phyloP scores from a whole-genome alignment of 148 eudicot genomes.

The Agrostemma githago region DNA sequence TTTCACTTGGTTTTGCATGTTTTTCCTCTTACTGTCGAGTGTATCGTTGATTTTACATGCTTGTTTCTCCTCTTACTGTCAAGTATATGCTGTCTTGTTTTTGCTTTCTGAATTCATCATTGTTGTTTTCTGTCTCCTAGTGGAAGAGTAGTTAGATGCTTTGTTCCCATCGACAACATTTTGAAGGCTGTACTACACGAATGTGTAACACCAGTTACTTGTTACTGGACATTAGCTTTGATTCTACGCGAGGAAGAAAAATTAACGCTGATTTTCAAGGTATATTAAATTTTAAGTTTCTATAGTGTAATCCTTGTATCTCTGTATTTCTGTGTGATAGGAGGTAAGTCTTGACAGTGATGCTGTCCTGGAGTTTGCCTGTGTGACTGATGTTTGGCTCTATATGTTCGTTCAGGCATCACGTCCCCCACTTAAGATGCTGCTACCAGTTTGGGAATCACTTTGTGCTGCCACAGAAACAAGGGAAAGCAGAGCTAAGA shows the following conservation, averaged over 20 bases:
- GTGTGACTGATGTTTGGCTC: conserved; percentile 13
- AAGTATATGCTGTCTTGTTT: background rate
- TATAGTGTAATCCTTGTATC: background rate
- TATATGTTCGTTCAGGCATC: conserved; percentile 43
- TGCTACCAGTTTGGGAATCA: conserved; percentile 72
- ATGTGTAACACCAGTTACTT: conserved; percentile 90
- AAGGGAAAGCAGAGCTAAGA: conserved; percentile 18
- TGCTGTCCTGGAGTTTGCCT: background rate
- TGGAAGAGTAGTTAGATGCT: conserved; percentile 56
- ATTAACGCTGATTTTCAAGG: conserved; percentile 80
- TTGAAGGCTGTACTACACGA: conserved; percentile 80
- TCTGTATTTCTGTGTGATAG: background rate
- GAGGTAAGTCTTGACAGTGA: background rate
- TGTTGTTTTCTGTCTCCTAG: conserved; percentile 29
- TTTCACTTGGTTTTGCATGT: background rate
- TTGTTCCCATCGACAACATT: conserved; percentile 74
- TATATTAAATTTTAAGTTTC: conserved; percentile 21
- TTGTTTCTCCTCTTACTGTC: background rate
- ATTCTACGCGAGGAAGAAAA: conserved; percentile 66
- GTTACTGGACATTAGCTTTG: conserved; percentile 86
- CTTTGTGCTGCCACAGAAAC: conserved; percentile 45
- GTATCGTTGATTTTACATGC: background rate
- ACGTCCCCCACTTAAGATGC: conserved; percentile 66
- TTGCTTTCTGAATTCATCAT: background rate
- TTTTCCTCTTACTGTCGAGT: background rate